Evolutionary conservation across 768 basidiomycete genomes (phyloP).

Genomic region (Hemileccinum impolitum): DNA sequence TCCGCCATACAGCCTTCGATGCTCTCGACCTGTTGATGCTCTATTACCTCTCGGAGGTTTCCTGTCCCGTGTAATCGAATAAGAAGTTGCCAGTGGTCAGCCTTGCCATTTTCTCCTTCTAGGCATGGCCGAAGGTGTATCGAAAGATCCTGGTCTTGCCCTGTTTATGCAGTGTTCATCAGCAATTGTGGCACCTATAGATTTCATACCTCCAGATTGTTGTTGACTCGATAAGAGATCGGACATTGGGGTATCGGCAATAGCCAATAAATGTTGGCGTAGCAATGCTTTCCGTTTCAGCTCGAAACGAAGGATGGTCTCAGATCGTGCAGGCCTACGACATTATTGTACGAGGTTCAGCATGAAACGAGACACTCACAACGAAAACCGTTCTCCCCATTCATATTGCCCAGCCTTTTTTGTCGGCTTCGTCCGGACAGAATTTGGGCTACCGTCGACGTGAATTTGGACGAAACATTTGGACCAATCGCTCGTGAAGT

Average conservation of each 20-base stretch:
- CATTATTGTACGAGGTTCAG: neutral
- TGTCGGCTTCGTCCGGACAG: slow-evolving; percentile 12
- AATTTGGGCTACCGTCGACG: slow-evolving; percentile 15
- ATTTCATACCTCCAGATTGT: slow-evolving; percentile 6
- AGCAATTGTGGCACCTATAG: neutral
- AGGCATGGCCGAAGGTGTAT: slow-evolving; percentile 15
- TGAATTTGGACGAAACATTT: slow-evolving; percentile 23
- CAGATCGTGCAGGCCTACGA: slow-evolving; percentile 9
- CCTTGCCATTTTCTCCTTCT: neutral
- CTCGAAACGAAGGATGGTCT: slow-evolving; percentile 23
- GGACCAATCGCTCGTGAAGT: slow-evolving; percentile 16
- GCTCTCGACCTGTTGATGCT: neutral
- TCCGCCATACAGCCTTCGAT: slow-evolving; percentile 18
- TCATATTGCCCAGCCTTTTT: slow-evolving; percentile 17
- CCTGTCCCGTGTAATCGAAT: slow-evolving; percentile 16
- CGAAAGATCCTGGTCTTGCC: slow-evolving; percentile 8
- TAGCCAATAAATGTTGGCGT: slow-evolving; percentile 15
- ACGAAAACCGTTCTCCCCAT: slow-evolving; percentile 20
- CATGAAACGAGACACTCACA: slow-evolving; percentile 11
- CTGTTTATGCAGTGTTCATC: slow-evolving; percentile 3
- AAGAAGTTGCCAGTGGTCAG: slow-evolving; percentile 18
- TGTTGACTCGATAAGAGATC: slow-evolving; percentile 15
- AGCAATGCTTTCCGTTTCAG: slow-evolving; percentile 19
- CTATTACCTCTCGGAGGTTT: neutral
- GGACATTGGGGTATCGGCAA: slow-evolving; percentile 10